phyloP scores from a whole-genome alignment of 805 yeast genomes.

The Candida maesae region DNA sequence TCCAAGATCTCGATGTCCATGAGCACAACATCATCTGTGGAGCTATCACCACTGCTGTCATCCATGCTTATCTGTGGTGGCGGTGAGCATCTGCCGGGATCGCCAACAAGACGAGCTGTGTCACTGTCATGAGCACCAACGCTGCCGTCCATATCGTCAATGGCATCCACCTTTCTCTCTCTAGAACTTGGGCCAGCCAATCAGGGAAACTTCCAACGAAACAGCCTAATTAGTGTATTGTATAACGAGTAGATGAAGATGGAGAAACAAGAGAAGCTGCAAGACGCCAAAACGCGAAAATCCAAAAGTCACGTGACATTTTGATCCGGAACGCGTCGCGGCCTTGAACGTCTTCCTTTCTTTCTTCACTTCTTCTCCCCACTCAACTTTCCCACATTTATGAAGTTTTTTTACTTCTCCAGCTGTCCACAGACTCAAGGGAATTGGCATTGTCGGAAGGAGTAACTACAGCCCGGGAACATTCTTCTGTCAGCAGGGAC shows the following conservation, averaged over 20 bases:
- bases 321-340: too few species aligned
- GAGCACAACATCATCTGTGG: slow-evolving; percentile 10
- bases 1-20: slow-evolving; percentile 17
- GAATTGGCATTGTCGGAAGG: not conserved
- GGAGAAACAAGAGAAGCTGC: not conserved
- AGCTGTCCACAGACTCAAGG: not conserved
- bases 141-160: not conserved
- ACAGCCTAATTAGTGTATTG: too few species aligned
- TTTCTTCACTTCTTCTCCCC: not conserved
- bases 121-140: not conserved
- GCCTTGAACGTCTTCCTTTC: too few species aligned
- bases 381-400: too few species aligned
- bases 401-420: not conserved
- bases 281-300: not conserved
- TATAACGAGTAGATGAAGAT: not conserved
- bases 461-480: not conserved
- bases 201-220: too few species aligned
- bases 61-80: not conserved
- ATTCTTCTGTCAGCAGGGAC: not conserved
- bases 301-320: too few species aligned
- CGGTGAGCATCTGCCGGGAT: not conserved
- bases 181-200: too few species aligned
- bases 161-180: not conserved
- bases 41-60: not conserved
- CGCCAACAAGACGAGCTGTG: not conserved